A percentile compares a stretch with the other conserved stretches of the same genome.
Evolutionary conservation across 176 grass and related monocot genomes (phyloP).

Genomic region (Zizania latifolia): DNA sequence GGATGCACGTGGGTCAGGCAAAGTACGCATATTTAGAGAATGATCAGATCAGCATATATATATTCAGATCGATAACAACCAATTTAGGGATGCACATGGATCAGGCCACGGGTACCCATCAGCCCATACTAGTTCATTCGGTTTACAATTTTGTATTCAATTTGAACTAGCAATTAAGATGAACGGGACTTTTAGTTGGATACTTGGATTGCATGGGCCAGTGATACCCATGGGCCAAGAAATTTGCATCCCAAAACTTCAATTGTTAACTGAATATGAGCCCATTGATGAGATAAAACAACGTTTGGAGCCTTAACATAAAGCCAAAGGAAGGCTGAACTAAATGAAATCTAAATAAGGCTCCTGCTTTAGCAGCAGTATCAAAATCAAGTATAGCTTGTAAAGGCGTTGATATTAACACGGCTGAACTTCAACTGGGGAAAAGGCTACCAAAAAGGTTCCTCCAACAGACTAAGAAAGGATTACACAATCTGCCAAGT

Average conservation of each 20-base stretch:
- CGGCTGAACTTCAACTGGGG: background rate
- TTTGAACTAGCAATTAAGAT: too few relatives aligned
- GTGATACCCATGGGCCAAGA: too few relatives aligned
- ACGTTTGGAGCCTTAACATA: background rate
- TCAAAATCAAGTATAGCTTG: background rate
- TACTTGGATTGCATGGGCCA: too few relatives aligned
- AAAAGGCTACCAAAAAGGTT: background rate
- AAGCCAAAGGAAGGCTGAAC: background rate
- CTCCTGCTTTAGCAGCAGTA: background rate
- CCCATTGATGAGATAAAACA: background rate
- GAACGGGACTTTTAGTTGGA: too few relatives aligned
- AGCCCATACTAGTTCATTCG: too few relatives aligned
- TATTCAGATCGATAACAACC: background rate
- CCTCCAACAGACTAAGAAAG: background rate
- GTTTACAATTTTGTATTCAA: too few relatives aligned
- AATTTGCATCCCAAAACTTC: too few relatives aligned
- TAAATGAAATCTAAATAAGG: background rate
- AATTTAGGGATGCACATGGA: too few relatives aligned
- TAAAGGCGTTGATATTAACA: background rate
- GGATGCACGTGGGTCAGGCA: too few relatives aligned
- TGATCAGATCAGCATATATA: background rate
- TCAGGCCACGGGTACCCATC: too few relatives aligned
- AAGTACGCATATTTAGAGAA: background rate
- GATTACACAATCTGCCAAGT: background rate
- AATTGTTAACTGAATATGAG: background rate